Evolutionary conservation across 2,329 filamentous ascomycete genomes (phyloP), one percentile per base, ranked within the genome.

Genomic region (Xylaria sp.): DNA sequence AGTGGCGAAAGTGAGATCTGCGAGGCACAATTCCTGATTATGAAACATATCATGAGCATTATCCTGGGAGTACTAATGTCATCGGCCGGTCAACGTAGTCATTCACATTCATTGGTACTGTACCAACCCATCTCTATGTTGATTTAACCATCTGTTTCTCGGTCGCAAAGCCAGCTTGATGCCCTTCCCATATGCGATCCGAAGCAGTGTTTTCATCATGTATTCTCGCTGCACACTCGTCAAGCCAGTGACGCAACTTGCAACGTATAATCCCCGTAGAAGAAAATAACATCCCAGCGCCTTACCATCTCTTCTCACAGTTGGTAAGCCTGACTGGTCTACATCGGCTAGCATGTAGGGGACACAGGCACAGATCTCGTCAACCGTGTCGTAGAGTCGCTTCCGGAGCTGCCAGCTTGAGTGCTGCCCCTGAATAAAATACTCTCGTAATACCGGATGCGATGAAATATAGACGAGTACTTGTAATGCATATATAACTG

Each of bases 281-380:
- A 70, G 68, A n/a, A 67, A 52, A 28, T 50, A 70, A 18, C 64
- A 51, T 18, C 68, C 68, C 20, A 70, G 28, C 12, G 68, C 68
- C 23, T 70, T 70, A 44, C 68, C 54, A n/a, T 66, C 54, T 28
- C 54, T 59, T 5, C 63, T 58, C 3, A 67, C 37, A 1, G 25
- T 55, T 3, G 64, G 68, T 50, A 70, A 44, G 37, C 68, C 68
- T 15, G 52, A 25, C 46, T 67, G 58, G n/a, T 70, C 64, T n/a
- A 70, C 64, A 3, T 66, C 63, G n/a, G 25, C 59, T 59, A 70
- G 56, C 68, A 70, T 70, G 10, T 66, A 67, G 2, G 68, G 68
- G 10, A 63, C 64, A 52, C 52, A 63, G 34, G 68, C 59, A 50
- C 68, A 70, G 12, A 70, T 70, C 10, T 67, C 64, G 39, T 63